Base-by-base conservation (phyloP, 2,329 filamentous ascomycete genomes). In the Knufia petricola region DNA sequence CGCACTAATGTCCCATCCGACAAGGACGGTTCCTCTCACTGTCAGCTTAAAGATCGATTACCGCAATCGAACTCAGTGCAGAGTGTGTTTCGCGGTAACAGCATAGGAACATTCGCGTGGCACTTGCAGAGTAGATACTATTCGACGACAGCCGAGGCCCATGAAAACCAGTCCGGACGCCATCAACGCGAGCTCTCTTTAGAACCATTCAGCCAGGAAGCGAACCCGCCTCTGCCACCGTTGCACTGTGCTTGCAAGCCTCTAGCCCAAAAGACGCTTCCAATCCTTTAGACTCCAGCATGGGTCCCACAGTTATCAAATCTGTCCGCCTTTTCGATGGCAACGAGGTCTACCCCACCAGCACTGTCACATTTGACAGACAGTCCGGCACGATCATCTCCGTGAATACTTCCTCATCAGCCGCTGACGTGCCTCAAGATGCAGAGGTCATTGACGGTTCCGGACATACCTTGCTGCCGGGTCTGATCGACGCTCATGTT, bases 401-500 rank as follows among this genome's bases (percentile, higher is more conserved):
- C n/a, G 56, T 58, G 20, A 50, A 52, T 10, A 57, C 51, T 9
- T 41, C 36, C 15, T 21, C 34, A 9, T 42, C 36, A 7, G 26
- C 37, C 20, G 19, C 7, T 28, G 45, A 39, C n/a, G 28, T 46
- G 17, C 53, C 53, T n/a, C 19, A 36, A 4, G 53, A 50, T 6
- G 53, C 56, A 12, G 52, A 47, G 6, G 45, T 56, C 12, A 57
- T 58, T 40, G 53, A 58, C 32, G 56, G 56, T 17, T 39, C 38
- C 15, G 56, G 55, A 10, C 54, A 56, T 40, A 59, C 53, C 36
- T 48, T 59, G 19, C 39, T 59, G 24, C 56, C 56, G 21, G 56
- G 56, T 8, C 42, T 59, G 17, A 59, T 59, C 40, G 56, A 59
- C 15, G 52, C 56, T 15, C 56, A 59, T 41, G 52, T 56, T 23